Conservation (phyloP, 345 rosid species). For the Camelina sativa region DNA sequence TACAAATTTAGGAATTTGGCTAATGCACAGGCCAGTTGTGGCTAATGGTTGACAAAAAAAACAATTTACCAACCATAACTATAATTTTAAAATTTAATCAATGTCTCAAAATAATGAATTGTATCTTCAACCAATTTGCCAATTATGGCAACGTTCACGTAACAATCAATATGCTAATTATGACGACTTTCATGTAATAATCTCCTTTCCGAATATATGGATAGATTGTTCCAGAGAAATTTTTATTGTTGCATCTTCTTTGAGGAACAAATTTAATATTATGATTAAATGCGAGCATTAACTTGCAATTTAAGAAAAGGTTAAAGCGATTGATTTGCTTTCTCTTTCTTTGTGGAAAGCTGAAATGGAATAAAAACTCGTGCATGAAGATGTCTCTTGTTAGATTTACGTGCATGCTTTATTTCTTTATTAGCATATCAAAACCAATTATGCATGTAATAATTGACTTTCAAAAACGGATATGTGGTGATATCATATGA, state of each 20-base stretch:
- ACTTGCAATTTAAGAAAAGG: constrained; percentile 43
- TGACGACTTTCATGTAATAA: constrained; percentile 2
- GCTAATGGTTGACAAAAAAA: too few species aligned
- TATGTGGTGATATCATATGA: background rate
- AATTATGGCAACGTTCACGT: constrained; percentile 16
- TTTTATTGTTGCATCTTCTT: constrained; percentile 13
- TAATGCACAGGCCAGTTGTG: too few species aligned
- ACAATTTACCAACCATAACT: background rate
- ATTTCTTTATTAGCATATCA: constrained; percentile 28
- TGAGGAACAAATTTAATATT: constrained; percentile 24
- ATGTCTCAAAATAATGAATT: background rate
- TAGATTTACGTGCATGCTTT: constrained; percentile 44
- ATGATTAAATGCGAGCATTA: constrained; percentile 20
- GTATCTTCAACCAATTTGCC: background rate
- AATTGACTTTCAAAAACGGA: constrained; percentile 2
- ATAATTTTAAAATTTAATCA: background rate
- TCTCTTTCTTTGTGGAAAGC: constrained; percentile 43
- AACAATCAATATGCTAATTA: background rate
- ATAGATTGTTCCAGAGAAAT: constrained; percentile 4
- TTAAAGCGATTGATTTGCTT: constrained; percentile 36
- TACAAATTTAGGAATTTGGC: too few species aligned
- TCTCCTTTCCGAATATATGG: background rate
- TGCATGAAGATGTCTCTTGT: constrained; percentile 45
- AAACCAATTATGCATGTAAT: constrained; percentile 33
- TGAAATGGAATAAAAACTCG: constrained; percentile 46